Evolutionary conservation across 768 basidiomycete species (phyloP), one percentile per base, ranked within the genome.

Genomic region (Amanita molliuscula): DNA sequence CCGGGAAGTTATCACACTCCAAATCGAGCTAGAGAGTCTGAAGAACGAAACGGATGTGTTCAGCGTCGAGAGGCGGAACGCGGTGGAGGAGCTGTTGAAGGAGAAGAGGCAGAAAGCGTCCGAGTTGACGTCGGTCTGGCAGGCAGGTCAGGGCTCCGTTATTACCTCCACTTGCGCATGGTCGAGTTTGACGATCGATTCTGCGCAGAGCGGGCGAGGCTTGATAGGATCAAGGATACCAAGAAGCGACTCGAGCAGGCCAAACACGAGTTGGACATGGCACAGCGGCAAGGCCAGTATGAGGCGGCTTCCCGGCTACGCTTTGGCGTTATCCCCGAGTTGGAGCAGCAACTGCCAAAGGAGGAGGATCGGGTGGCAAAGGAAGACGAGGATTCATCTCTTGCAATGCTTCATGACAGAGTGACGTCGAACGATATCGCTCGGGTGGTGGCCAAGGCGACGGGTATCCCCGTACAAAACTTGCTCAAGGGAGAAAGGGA

Each of bases 381-480:
- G 23, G 64, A 65, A 28, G 60, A 75, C 50, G 68, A 71, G 29
- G 75, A 75, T 18, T 68, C 69, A 13, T 76, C 79, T 29, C 64
- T 83, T 33, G 64, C 75, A 10, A 85, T 88, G 77, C 69, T 94
- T 29, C 82, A 91, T 56, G 91, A 93, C 54, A 73, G 89, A 35
- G 89, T 96, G 6, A 92, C 87, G 6, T 83, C 83, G n/a, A 82
- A 80, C 57, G 90, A 94, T 62, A 93, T 95, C 44, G 80, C 92
- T 2, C 73, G 87, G 2, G 92, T 94, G 18, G 85, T 94, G 3
- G 89, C 88, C 6, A 86, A 84, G 60, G 76, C 87, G 0, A 96
- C 92, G 0, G 92, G 92, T 5, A 93, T 95, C 23, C 92, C 92
- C 0, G 90, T 94, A 1, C 80, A 88, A 64, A 92, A 84, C 59